Evolutionary conservation across 1,284 basidiomycete genomes (phyloP).

Genomic region (Pyrrhoderma noxium): DNA sequence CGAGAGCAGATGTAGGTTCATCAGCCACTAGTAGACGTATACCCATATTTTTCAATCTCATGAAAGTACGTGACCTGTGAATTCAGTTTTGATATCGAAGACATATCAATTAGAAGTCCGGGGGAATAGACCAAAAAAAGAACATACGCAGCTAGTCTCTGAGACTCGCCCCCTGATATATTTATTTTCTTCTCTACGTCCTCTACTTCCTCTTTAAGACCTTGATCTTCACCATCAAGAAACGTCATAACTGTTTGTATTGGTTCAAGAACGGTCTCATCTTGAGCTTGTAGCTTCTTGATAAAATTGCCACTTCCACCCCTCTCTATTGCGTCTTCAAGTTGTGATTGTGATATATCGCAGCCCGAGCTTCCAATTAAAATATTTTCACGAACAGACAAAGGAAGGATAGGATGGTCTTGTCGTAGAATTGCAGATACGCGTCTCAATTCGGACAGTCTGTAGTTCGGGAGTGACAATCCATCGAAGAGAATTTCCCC

Average conservation of each 20-base stretch:
- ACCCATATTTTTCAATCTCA: conserved; percentile 27
- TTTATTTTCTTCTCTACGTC: conserved; percentile 30
- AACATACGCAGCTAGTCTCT: conserved; percentile 36
- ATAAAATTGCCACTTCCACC: conserved; percentile 33
- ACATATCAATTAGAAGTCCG: too few species aligned
- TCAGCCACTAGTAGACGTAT: conserved; percentile 34
- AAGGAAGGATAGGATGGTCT: conserved; percentile 36
- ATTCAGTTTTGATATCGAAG: too few species aligned
- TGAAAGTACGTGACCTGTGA: conserved; percentile 35
- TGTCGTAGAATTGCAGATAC: conserved; percentile 38
- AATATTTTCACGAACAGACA: conserved; percentile 40
- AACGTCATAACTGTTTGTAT: conserved; percentile 22
- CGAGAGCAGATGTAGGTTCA: conserved; percentile 34
- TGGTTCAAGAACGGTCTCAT: conserved; percentile 30
- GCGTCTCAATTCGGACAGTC: conserved; percentile 30
- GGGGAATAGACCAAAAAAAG: background rate
- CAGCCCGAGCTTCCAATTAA: conserved; percentile 34
- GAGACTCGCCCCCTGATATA: conserved; percentile 36
- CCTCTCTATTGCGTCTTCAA: conserved; percentile 28
- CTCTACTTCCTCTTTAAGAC: conserved; percentile 26
- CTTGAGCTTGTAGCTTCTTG: conserved; percentile 21
- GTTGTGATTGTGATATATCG: conserved; percentile 20
- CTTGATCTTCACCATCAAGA: conserved; percentile 26
- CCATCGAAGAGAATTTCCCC: conserved; percentile 37
- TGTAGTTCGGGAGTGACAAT: conserved; percentile 29